Base-by-base conservation (phyloP, 768 basidiomycete genomes). In the Hemileccinum impolitum region DNA sequence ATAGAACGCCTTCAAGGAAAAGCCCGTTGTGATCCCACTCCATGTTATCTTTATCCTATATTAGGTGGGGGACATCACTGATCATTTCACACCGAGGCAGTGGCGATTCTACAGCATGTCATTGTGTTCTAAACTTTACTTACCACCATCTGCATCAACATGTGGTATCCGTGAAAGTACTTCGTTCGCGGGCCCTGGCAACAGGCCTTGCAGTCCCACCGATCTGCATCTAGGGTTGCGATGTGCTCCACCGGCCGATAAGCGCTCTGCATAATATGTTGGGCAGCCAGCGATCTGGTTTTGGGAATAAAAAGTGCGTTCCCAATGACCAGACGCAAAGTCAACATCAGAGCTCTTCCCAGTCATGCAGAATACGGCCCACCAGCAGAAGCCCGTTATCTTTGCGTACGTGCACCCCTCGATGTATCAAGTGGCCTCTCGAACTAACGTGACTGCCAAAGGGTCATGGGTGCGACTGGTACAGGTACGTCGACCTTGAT, bases 401-500 rank as follows among this genome's bases (percentile, higher is more conserved):
- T 46, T 46, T 39, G 51, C 51, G 51, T 52, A 35, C 36, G 51
- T 47, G 37, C 3, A n/a, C 8, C 17, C 32, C 14, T 23, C 37
- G 11, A 31, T 42, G 14, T n/a, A n/a, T n/a, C n/a, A 34, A 6
- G 13, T 19, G n/a, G 19, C 19, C 15, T 25, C 30, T 39, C 21
- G n/a, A 28, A 6, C 30, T 43, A 19, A 52, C 31, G 8, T 19
- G 1, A 17, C 5, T n/a, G 26, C 18, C 17, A n/a, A n/a, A 52
- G 51, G 21, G 45, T 52, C 17, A 52, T 52, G 51, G 51, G 51
- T 7, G 45, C 45, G n/a, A 52, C 51, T 12, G 51, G 51, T 1
- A 52, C 45, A 5, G 51, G 51, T 52, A 42, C 28, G 50, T 47
- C 25, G 26, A 11, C 26, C 23, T 6, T 26, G n/a, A 11, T 26